Conservation (phyloP, 306 rosid genomes). For the Leucaena leucocephala region DNA sequence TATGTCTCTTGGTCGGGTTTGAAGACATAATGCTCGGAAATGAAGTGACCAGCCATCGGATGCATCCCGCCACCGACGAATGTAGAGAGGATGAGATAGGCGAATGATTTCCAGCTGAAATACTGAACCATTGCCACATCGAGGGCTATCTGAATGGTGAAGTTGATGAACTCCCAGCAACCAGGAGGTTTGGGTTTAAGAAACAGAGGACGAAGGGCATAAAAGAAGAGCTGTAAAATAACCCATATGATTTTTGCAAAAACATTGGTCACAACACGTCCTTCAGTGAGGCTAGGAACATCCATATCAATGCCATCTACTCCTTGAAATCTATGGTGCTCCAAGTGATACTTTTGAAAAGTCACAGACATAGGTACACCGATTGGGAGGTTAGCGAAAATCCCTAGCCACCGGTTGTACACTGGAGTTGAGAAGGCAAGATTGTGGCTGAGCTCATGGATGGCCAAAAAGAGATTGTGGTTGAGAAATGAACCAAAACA, state of each 20-base stretch:
- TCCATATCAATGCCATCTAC: constrained; percentile 96
- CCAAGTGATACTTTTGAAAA: constrained; percentile 92
- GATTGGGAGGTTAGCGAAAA: constrained; percentile 91
- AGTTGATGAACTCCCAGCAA: constrained; percentile 79
- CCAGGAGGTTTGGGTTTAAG: constrained; percentile 95
- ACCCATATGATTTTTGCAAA: constrained; percentile 73
- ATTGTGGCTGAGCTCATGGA: constrained; percentile 96
- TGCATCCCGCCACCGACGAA: constrained; percentile 96
- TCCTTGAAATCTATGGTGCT: constrained; percentile 92
- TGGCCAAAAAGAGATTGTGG: constrained; percentile 93
- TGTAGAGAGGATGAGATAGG: constrained; percentile 77
- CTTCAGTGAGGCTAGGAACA: constrained; percentile 77
- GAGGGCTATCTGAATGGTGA: constrained; percentile 62
- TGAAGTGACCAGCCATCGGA: constrained; percentile 99
- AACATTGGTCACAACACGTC: constrained; percentile 63
- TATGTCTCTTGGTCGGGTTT: constrained; percentile 88
- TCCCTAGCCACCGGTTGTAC: constrained; percentile 81
- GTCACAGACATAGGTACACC: constrained; percentile 97
- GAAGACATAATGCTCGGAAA: constrained; percentile 91
- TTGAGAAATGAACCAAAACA: constrained; percentile 93
- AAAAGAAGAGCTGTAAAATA: constrained; percentile 85
- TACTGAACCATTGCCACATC: constrained; percentile 69
- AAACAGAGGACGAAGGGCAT: constrained; percentile 77
- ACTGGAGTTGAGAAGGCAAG: constrained; percentile 87
- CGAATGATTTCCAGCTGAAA: constrained; percentile 78